Percentiles rank a stretch among this genome's conserved stretches.
These are phyloP conservation scores for Anethum foeniculum DNA, from an alignment of 140 eudicot species.

Conservation along the genomic window DNA sequence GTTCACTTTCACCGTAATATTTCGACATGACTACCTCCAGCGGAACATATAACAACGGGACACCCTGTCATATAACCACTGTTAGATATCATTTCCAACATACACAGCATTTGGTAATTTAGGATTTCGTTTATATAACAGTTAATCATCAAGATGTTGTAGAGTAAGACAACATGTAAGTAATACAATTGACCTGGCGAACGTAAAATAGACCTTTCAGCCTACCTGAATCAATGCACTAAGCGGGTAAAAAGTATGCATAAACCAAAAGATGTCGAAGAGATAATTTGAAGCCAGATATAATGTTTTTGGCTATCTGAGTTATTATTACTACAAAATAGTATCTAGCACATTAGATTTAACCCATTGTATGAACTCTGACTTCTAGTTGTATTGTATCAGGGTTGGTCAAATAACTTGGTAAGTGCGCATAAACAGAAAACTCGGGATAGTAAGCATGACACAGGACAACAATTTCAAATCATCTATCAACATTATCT, in stretches of 20 bases:
- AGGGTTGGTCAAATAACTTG: not conserved
- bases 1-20: conserved; percentile 96
- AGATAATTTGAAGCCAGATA: not conserved
- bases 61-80: conserved; percentile 48
- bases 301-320: not conserved
- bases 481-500: not conserved
- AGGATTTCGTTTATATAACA: not conserved
- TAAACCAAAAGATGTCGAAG: not conserved
- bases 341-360: not conserved
- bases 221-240: not conserved
- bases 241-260: not conserved
- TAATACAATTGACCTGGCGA: not conserved
- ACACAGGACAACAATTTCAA: not conserved
- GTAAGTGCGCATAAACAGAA: not conserved
- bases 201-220: not conserved
- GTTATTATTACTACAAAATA: not conserved
- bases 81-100: not conserved
- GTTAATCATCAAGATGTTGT: not conserved
- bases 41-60: conserved; percentile 88
- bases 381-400: not conserved
- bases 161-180: not conserved
- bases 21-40: conserved; percentile 89
- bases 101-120: not conserved
- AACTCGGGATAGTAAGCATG: not conserved
- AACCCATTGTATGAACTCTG: not conserved